These are phyloP conservation scores for Taxawa tesnikishii DNA, from an alignment of 2,329 filamentous ascomycete genomes.

Conservation along the genomic window DNA sequence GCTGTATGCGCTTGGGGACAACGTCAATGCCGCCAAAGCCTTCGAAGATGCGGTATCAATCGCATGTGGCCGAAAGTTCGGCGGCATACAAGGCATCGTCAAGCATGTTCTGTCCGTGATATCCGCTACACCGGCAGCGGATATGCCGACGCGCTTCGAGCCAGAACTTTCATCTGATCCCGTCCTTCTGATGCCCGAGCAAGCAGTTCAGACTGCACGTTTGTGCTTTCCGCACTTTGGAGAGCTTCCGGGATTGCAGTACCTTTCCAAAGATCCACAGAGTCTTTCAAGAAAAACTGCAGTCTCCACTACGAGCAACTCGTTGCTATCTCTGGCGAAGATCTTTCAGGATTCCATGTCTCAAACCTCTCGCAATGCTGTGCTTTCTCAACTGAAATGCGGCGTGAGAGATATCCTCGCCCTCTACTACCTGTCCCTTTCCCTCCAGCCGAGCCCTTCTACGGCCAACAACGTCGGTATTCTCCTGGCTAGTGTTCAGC, in stretches of 20 bases:
- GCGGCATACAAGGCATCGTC: conserved; percentile 68
- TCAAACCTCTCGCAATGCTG: conserved; percentile 41
- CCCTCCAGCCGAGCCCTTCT: conserved; percentile 88
- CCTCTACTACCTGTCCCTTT: conserved; percentile 89
- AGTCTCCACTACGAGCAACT: conserved; percentile 89
- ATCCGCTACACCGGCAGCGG: conserved; percentile 18
- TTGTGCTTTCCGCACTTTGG: conserved; percentile 68
- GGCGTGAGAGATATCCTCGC: conserved; percentile 87
- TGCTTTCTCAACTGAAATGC: conserved; percentile 36
- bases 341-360: conserved; percentile 97
- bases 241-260: conserved; percentile 66
- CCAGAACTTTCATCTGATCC: conserved; percentile 40
- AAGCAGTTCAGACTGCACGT: conserved; percentile 68
- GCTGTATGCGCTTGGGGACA: conserved; percentile 80
- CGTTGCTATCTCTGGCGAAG: conserved; percentile 84
- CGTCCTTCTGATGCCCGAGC: conserved; percentile 70
- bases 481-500: conserved; percentile 85
- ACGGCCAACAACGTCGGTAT: conserved; percentile 98
- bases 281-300: conserved; percentile 65
- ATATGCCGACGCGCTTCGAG: conserved; percentile 9
- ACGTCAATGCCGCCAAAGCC: conserved; percentile 65
- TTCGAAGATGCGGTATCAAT: conserved; percentile 95
- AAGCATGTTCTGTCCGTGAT: conserved; percentile 63
- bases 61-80: conserved; percentile 58
- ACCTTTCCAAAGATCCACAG: conserved; percentile 45